These are phyloP conservation scores for Acrasis kona DNA, from an alignment of 78 protist genomes.

Conservation along the genomic window DNA sequence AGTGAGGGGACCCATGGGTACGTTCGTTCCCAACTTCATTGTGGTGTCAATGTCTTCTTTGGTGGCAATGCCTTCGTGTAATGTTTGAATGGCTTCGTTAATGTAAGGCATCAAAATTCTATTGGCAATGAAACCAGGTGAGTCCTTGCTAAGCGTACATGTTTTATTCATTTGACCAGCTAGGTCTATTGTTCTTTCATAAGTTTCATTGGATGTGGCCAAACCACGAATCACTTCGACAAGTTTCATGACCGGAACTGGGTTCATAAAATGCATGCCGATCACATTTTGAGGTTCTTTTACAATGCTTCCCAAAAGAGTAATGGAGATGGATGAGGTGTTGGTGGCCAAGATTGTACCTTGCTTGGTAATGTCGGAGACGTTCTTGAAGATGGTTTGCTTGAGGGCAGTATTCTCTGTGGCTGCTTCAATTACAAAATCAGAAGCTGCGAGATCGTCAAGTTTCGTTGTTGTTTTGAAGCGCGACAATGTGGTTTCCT, in stretches of 20 bases:
- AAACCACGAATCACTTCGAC: conserved; percentile 70
- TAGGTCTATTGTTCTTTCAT: conserved; percentile 22
- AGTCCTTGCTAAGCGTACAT: conserved; percentile 50
- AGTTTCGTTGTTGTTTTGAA: conserved; percentile 22
- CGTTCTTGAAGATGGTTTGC: conserved; percentile 28
- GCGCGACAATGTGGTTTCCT: conserved; percentile 9
- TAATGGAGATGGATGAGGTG: conserved; percentile 72
- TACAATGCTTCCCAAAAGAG: conserved; percentile 49
- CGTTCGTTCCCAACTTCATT: conserved; percentile 63
- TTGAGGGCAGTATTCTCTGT: conserved; percentile 60
- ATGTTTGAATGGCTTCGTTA: conserved; percentile 66
- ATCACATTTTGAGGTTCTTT: conserved; percentile 63
- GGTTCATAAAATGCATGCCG: conserved; percentile 79
- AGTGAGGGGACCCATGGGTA: conserved; percentile 75
- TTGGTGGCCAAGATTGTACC: conserved; percentile 64
- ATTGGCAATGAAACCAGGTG: conserved; percentile 73
- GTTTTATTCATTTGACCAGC: conserved; percentile 60
- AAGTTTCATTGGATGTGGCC: conserved; percentile 43
- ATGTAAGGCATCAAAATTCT: conserved; percentile 74
- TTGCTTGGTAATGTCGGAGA: conserved; percentile 19
- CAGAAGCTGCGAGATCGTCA: conserved; percentile 12
- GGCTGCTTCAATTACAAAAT: conserved; percentile 62
- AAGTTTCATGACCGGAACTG: conserved; percentile 72
- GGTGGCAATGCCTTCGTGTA: conserved; percentile 41
- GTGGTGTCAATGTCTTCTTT: conserved; percentile 65